Base-by-base conservation (phyloP, 2,329 filamentous ascomycete genomes). In the Calcarisporium arbuscula region DNA sequence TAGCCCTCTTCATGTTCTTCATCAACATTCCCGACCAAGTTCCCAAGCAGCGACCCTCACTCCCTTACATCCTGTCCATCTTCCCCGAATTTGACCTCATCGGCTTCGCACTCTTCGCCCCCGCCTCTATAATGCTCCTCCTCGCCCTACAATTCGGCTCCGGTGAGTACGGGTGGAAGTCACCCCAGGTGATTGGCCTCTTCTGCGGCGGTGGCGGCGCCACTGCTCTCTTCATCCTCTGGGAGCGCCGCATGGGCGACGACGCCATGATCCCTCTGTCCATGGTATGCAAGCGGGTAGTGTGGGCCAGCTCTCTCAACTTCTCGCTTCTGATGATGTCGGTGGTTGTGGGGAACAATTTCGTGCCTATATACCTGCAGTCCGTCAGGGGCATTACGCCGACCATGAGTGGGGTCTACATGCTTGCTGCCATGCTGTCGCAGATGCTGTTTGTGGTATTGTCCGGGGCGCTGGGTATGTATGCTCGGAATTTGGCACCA, bases 121-220 rank as follows among this genome's bases (percentile, higher is more conserved):
- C 42, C 1, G 44, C 60, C 3, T 57, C 62, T 14, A 48, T 66
- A 18, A 67, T 66, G 48, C 54, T 71, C 5, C 44, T 71, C 3
- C 47, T 72, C 8, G 68, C 65, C 6, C 48, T 73, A 5, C 58
- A 68, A 42, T 70, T 57, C 56, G 61, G 61, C n/a, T 58, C 57
- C 8, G 54, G 47, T 10, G 45, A 49, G 16, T 59, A 56, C 31
- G 27, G 46, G 11, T 68, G 64, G 64, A 46, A 46, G 15, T 51
- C 48, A 4, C 38, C 53, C 5, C 47, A 44, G 5, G 53, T 66
- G 26, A 58, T 68, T 28, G 61, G 55, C 3, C 54, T 65, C 4
- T 49, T 68, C 17, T 39, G 38, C 19, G 43, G 45, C 19, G 52
- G 57, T 14, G 50, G 50, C 5, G 53, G 54, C 7, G 45, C 41